Evolutionary conservation across 208 protist genomes (phyloP).

Genomic region (Crithidia brevicula): DNA sequence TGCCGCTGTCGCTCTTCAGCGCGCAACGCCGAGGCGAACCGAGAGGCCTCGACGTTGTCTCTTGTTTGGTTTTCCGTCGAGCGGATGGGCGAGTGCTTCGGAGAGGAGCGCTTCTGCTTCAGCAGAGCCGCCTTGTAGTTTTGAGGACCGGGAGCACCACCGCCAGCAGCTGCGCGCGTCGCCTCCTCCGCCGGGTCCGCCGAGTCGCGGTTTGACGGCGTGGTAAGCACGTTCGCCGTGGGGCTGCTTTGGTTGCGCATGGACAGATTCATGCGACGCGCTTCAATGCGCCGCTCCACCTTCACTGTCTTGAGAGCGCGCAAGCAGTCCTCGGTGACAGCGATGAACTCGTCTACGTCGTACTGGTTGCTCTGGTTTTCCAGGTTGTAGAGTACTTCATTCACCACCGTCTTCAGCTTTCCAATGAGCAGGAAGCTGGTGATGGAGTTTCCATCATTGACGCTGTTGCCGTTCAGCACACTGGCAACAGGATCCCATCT

Average conservation of each 20-base stretch:
- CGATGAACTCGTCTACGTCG: conserved; percentile 72
- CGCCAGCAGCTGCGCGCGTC: neutral
- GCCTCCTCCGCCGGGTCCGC: conserved; percentile 17
- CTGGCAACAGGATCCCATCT: neutral
- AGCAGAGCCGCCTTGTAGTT: conserved; percentile 41
- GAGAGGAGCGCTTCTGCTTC: conserved; percentile 51
- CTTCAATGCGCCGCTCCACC: conserved; percentile 60
- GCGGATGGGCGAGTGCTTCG: conserved; percentile 37
- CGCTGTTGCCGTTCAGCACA: conserved; percentile 1
- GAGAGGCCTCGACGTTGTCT: conserved; percentile 67
- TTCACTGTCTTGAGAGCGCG: conserved; percentile 65
- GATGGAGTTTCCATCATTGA: conserved; percentile 20
- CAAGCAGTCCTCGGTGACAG: conserved; percentile 67
- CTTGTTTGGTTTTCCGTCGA: conserved; percentile 33
- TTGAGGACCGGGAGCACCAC: conserved; percentile 17
- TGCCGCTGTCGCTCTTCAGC: conserved; percentile 84
- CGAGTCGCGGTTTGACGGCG: conserved; percentile 39
- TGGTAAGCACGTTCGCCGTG: conserved; percentile 17
- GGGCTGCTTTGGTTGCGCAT: conserved; percentile 24
- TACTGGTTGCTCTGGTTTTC: conserved; percentile 48
- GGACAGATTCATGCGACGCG: conserved; percentile 38
- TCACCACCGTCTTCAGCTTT: conserved; percentile 63
- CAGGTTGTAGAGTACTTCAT: conserved; percentile 63
- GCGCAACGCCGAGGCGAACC: conserved; percentile 72
- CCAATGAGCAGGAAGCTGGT: conserved; percentile 51